phyloP scores from a whole-genome alignment of 2,329 filamentous ascomycete genomes.

The Leptoxyphium fumago region DNA sequence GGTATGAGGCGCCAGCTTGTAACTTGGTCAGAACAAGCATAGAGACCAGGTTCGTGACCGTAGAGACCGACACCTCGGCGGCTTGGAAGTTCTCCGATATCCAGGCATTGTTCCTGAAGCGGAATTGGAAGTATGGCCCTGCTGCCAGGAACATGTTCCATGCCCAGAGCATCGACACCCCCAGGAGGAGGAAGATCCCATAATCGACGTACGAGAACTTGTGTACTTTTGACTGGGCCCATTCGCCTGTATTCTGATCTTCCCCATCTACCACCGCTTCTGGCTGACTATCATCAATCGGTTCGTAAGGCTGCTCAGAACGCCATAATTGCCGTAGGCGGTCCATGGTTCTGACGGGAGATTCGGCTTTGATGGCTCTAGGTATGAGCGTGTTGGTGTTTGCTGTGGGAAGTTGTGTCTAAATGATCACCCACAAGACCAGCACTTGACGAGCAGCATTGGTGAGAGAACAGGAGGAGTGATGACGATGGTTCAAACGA shows the following conservation, averaged over 20 bases:
- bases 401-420: too few relatives aligned
- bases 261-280: slow-evolving; percentile 6
- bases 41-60: slow-evolving; percentile 61
- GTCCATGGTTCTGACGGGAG: slow-evolving; percentile 4
- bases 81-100: slow-evolving; percentile 77
- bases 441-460: too few relatives aligned
- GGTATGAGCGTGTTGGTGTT: too few relatives aligned
- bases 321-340: slow-evolving; percentile 15
- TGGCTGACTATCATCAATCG: slow-evolving; percentile 11
- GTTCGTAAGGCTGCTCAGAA: slow-evolving; percentile 18
- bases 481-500: too few relatives aligned
- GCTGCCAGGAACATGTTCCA: slow-evolving; percentile 99
- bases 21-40: slow-evolving; percentile 66
- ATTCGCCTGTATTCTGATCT: not conserved
- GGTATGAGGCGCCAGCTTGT: slow-evolving; percentile 74
- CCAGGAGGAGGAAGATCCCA: slow-evolving; percentile 66
- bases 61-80: slow-evolving; percentile 74
- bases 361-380: too few relatives aligned
- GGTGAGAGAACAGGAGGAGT: too few relatives aligned
- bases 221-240: not conserved
- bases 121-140: slow-evolving; percentile 77
- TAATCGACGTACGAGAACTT: slow-evolving; percentile 78
- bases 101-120: slow-evolving; percentile 57
- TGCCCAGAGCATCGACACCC: slow-evolving; percentile 92
- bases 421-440: too few relatives aligned